Evolutionary conservation across 2,329 filamentous ascomycete genomes (phyloP).

Genomic region (Colletotrichum sidae): DNA sequence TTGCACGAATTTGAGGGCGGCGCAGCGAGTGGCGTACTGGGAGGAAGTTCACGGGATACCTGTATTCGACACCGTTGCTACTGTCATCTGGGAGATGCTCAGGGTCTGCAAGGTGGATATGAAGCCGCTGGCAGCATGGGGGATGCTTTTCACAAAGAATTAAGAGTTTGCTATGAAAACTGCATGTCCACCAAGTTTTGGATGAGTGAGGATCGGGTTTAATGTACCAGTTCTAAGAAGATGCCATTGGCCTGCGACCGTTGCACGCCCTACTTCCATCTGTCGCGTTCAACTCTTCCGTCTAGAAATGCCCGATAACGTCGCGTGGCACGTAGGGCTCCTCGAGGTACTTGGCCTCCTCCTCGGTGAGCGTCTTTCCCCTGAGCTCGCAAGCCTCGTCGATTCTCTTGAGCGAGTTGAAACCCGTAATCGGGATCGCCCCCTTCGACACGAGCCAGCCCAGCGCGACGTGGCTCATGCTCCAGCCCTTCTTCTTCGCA

Average conservation of each 20-base stretch:
- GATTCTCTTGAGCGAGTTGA: conserved; percentile 32
- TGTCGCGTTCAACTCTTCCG: background rate
- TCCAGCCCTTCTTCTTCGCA: conserved; percentile 30
- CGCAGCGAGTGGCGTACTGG: conserved; percentile 51
- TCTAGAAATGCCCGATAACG: conserved; percentile 42
- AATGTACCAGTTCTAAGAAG: too few relatives aligned
- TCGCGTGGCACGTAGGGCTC: conserved; percentile 32
- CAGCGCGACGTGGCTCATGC: conserved; percentile 35
- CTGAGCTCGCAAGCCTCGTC: conserved; percentile 31
- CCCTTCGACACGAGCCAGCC: conserved; percentile 33
- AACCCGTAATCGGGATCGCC: conserved; percentile 25
- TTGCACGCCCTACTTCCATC: background rate
- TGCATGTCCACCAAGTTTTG: too few relatives aligned
- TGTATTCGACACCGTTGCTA: conserved; percentile 56
- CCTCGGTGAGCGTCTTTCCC: conserved; percentile 23
- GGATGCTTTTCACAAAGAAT: conserved; percentile 44
- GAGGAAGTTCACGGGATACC: conserved; percentile 48
- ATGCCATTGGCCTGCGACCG: too few relatives aligned
- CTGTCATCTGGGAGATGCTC: conserved; percentile 55
- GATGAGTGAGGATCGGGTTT: too few relatives aligned
- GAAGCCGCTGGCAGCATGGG: conserved; percentile 47
- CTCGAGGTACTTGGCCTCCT: conserved; percentile 30
- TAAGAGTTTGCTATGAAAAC: too few relatives aligned
- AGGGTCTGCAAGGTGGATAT: conserved; percentile 46
- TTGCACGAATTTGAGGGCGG: conserved; percentile 56